Evolutionary conservation across 2,329 filamentous ascomycete species (phyloP), one percentile per base, ranked within the genome.

Genomic region (Fusarium sacchari): DNA sequence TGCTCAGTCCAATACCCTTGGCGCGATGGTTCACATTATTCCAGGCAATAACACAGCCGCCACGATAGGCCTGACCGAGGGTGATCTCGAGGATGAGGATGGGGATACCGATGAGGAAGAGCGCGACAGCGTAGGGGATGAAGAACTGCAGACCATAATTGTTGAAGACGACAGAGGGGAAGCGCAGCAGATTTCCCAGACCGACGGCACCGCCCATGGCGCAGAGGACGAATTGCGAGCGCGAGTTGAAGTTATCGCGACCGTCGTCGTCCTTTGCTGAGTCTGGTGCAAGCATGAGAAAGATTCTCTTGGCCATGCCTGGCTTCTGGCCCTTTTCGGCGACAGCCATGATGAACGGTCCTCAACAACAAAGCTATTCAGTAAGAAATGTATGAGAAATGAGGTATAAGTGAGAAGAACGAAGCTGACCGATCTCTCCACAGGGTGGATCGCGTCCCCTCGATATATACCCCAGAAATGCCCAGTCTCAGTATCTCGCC

Each of bases 11-110:
- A 2, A 87, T 83, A 5, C 87, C 88, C 73, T 86, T 87, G 9
- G 88, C 78, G 9, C 86, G 81, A 26, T 79, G 75, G 72, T 88
- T 84, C 61, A 88, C 81, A 39, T 85, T 86, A 73, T 86, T 84
- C 74, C 81, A 88, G 1, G 87, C 86, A 36, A 87, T 83, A 22
- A 87, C 84, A 2, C 82, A 83, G 18, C 87, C 86, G 32, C 85
- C 86, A 7, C 87, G 86, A 70, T 88, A 88, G 2, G 86, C 86
- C 65, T 88, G 92, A 55, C 93, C 93, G 39, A 93, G 93, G 40
- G 91, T 92, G 56, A 89, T 87, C 69, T 89, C 86, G 30, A 89
- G 83, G 10, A 87, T 82, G 15, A 89, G 81, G 0, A 85, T 82
- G 0, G 87, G 88, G 24, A 89, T 88, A 18, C 87, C 87, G 43